Conservation (phyloP, 306 rosid species). For the Neltuma alba region DNA sequence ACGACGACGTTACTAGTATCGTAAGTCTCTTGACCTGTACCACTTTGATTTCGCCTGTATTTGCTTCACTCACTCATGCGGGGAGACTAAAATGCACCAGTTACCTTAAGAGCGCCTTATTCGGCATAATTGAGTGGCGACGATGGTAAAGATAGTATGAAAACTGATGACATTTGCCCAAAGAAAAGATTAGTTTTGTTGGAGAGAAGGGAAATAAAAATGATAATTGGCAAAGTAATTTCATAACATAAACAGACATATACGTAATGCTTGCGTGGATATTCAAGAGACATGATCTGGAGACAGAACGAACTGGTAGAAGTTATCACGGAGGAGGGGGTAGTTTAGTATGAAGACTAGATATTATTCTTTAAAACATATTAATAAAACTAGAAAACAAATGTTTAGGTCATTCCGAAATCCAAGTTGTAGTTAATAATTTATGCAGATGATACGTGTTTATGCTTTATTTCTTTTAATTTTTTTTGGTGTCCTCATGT, state of each 20-base stretch:
- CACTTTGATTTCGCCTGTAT: not conserved
- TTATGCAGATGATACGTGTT: not conserved
- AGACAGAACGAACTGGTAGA: slow-evolving; percentile 8
- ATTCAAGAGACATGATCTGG: not conserved
- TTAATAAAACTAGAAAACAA: not conserved
- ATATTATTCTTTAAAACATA: not conserved
- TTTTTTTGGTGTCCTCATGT: slow-evolving; percentile 9
- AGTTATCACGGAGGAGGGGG: not conserved
- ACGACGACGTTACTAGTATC: slow-evolving; percentile 35
- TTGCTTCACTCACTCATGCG: not conserved
- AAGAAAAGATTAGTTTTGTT: not conserved
- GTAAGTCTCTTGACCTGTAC: slow-evolving; percentile 43
- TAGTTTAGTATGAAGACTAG: slow-evolving; percentile 3
- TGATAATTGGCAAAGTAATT: not conserved
- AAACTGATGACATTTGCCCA: not conserved
- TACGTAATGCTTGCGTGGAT: not conserved
- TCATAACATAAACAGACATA: not conserved
- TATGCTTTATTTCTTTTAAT: not conserved
- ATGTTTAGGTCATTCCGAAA: not conserved
- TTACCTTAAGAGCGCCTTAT: not conserved
- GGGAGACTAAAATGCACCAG: not conserved
- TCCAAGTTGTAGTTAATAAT: slow-evolving; percentile 7
- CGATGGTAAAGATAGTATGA: not conserved
- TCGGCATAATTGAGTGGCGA: not conserved
- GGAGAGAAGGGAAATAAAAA: not conserved